These are phyloP conservation scores for Mycothermus thermophilus DNA, from an alignment of 495 filamentous ascomycete genomes.

Conservation along the genomic window DNA sequence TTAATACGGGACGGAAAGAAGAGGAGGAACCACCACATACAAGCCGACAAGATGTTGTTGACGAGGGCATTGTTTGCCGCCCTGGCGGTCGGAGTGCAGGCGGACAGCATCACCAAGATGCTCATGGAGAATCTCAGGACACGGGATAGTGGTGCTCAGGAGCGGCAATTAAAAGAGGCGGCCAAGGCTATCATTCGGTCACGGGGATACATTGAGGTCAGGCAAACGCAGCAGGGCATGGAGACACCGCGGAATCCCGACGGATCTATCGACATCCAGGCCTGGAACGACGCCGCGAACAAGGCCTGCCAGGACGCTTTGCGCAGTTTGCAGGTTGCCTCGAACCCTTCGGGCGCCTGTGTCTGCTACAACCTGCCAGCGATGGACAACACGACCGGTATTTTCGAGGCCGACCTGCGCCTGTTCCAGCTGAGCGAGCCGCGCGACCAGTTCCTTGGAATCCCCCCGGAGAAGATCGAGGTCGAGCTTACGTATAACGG, in stretches of 20 bases:
- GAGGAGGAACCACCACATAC: neutral
- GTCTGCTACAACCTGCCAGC: constrained; percentile 63
- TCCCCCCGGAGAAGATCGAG: constrained; percentile 40
- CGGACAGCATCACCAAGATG: too few relatives aligned
- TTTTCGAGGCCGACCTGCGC: constrained; percentile 58
- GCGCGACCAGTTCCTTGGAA: constrained; percentile 41
- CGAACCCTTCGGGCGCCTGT: constrained; percentile 58
- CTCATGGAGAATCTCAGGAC: too few relatives aligned
- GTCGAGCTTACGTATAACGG: constrained; percentile 45
- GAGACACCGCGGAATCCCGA: constrained; percentile 17
- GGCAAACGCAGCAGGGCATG: constrained; percentile 8
- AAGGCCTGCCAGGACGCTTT: constrained; percentile 39
- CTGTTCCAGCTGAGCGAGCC: constrained; percentile 49
- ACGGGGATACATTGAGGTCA: constrained; percentile 8
- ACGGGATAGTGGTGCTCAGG: constrained; percentile 14
- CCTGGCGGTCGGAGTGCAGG: neutral
- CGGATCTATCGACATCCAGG: constrained; percentile 26
- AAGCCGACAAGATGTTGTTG: neutral
- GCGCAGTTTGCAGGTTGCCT: constrained; percentile 30
- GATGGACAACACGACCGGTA: constrained; percentile 45
- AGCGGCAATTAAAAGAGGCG: constrained; percentile 16
- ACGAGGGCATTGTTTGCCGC: neutral
- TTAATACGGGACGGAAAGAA: too few relatives aligned
- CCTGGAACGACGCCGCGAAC: constrained; percentile 39
- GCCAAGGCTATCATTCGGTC: constrained; percentile 11